Evolutionary conservation across 768 basidiomycete genomes (phyloP).

Genomic region (Boletus sp.): DNA sequence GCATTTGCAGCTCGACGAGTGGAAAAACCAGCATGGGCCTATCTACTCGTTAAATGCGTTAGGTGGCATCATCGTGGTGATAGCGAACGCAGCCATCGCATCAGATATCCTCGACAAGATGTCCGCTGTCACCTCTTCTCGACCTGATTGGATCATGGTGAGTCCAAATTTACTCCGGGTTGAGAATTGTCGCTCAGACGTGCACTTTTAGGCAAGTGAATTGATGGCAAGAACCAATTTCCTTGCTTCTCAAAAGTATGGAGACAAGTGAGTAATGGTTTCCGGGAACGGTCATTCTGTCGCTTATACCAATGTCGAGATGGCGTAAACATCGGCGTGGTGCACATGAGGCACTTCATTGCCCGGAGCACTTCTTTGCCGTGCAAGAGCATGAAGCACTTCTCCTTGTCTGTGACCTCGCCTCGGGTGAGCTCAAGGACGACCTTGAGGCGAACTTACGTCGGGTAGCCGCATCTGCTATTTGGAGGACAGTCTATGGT

Average conservation of each 20-base stretch:
- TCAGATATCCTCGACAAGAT: constrained; percentile 7
- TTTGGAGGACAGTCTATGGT: constrained; percentile 5
- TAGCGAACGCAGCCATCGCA: constrained; percentile 7
- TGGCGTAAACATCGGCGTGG: constrained; percentile 8
- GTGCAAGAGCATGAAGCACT: constrained; percentile 9
- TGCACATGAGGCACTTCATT: constrained; percentile 4
- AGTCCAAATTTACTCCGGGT: neutral
- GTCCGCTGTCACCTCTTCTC: constrained; percentile 5
- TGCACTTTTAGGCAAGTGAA: neutral
- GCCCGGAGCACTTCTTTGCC: neutral
- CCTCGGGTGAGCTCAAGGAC: neutral
- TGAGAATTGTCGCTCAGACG: neutral
- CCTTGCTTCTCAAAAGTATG: constrained; percentile 6
- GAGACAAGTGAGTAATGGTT: constrained; percentile 1
- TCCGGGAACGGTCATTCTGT: no score
- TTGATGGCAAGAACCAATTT: constrained; percentile 4
- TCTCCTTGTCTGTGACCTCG: constrained; percentile 2
- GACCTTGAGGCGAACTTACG: constrained; percentile 7
- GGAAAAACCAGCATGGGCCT: constrained; percentile 9
- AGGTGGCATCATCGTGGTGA: constrained; percentile 7
- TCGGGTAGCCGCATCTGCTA: constrained; percentile 2
- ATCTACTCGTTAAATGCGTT: constrained; percentile 6
- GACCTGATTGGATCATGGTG: constrained; percentile 11
- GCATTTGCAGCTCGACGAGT: constrained; percentile 7
- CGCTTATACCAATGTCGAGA: neutral